phyloP scores from a whole-genome alignment of 768 basidiomycete genomes.

The Boletus sensibilis region DNA sequence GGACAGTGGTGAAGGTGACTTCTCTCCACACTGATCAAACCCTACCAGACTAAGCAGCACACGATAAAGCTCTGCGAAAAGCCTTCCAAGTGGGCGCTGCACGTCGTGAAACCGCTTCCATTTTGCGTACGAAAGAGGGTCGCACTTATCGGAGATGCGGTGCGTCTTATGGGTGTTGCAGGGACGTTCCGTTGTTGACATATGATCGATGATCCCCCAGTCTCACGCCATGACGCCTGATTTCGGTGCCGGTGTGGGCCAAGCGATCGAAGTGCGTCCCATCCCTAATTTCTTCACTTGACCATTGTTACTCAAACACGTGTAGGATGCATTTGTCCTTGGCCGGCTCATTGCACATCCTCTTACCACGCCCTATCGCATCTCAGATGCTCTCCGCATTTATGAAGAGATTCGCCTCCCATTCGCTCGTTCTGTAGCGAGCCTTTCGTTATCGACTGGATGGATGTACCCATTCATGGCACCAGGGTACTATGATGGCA shows the following conservation, averaged over 20 bases:
- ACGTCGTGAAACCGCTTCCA: slow-evolving; percentile 41
- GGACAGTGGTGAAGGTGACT: slow-evolving; percentile 29
- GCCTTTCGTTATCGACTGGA: slow-evolving; percentile 16
- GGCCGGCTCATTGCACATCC: slow-evolving; percentile 22
- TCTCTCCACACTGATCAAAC: too few species aligned
- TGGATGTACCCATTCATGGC: slow-evolving; percentile 19
- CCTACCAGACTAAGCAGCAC: not conserved
- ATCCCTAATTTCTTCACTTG: not conserved
- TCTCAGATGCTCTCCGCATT: slow-evolving; percentile 3
- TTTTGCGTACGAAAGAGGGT: slow-evolving; percentile 41
- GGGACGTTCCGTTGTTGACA: not conserved
- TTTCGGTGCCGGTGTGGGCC: slow-evolving; percentile 25
- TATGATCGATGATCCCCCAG: not conserved
- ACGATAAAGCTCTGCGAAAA: slow-evolving; percentile 33
- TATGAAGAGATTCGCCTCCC: slow-evolving; percentile 17
- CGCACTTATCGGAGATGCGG: slow-evolving; percentile 51
- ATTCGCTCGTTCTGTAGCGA: slow-evolving; percentile 11
- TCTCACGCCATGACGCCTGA: slow-evolving; percentile 29
- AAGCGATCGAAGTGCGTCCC: slow-evolving; percentile 25
- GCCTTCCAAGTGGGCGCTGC: slow-evolving; percentile 45
- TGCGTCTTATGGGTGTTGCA: slow-evolving; percentile 13
- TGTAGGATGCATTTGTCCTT: slow-evolving; percentile 20
- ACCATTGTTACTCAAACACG: not conserved
- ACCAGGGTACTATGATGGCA: slow-evolving; percentile 25
- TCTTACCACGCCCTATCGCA: slow-evolving; percentile 2